Base-by-base conservation (phyloP, 306 rosid species). In the Citrullus mucosospermus region DNA sequence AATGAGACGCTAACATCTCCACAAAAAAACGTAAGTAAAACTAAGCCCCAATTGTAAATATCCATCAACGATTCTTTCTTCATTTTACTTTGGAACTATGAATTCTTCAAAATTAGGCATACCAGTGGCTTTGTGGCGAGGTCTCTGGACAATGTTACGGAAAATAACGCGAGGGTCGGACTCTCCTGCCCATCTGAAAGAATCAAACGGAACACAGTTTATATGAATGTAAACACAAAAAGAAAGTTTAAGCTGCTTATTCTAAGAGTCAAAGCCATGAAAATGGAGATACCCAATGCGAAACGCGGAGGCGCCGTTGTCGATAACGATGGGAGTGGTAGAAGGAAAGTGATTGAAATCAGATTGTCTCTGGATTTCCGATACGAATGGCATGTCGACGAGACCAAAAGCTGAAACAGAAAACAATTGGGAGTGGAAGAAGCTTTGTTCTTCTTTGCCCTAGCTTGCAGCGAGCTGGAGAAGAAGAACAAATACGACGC, bases 101-200 rank as follows among this genome's bases (percentile, higher is more conserved):
- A 71, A 71, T 28, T 72, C 43, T 50, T 72, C 77, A 28, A 34
- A 65, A 54, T 11, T 41, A 53, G 65, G 20, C 14, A 50, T 83
- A 88, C 95, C 98, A 1, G 97, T 95, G 81, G 91, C 43, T 87
- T 95, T 91, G 85, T 91, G 99, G 79, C 99, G 99, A 38, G 97
- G 99, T 81, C 99, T 83, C 88, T 92, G 99, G 70, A 95, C 99
- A 90, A 95, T 95, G 92, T 92, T 95, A 78, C 99, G 97, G 85
- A 95, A 95, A 82, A 91, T 71, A 85, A 95, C 90, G 73, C 99
- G 99, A 51, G 99, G 99, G 32, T 95, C 89, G 68, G 88, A 57
- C 89, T 92, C 99, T 43, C 99, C 97, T 0, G 97, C 98, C 99
- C 99, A 92, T 36, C 99, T 92, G 84, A 76, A 41, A 83, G 80